Base-by-base conservation (phyloP, 768 basidiomycete genomes). In the Panaeolus cyanescens region DNA sequence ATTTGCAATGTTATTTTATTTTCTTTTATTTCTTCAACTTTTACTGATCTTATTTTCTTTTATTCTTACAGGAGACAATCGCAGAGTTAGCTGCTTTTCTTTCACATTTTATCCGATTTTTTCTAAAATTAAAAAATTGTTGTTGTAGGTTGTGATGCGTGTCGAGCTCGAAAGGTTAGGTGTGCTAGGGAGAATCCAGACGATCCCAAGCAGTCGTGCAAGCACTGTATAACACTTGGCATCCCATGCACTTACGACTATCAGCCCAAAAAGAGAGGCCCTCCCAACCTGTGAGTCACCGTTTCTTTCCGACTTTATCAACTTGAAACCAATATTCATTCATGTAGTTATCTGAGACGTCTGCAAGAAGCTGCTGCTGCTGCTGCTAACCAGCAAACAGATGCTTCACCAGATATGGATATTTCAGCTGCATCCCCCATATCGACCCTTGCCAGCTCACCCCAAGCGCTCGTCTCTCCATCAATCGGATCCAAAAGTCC, bases 241-340 rank as follows among this genome's bases (percentile, higher is more conserved):
- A 90, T 95, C 54, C 84, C 87, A 5, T 95, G 95, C 73, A 94
- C 91, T 1, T 96, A 95, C 67, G 91, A 93, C 70, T 96, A 96
- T 72, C 91, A 92, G 71, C 95, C 95, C 19, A 95, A 95, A 81
- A 96, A 96, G 75, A 81, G 95, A 59, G 95, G 95, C 0, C 95
- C 95, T 3, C 95, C 94, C 1, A 96, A 96, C 74, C 80, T 95
- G 91, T 96, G 74, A 74, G 87, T 69, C 37, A 59, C 68, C 28
- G 36, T 40, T n/a, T 31, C 28, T 4, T n/a, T 33, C 30, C 50
- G 30, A n/a, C 53, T n/a, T 57, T 58, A 19, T 36, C 22, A 25
- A 17, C 22, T 4, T 39, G 54, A 6, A 25, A 28, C 25, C 25
- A 40, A 32, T 22, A 17, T 36, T 55, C 17, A 36, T 56, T 33